A percentile compares a stretch with the other conserved stretches of the same genome.
phyloP scores from a whole-genome alignment of 495 filamentous ascomycete species.

The Penicillium coffeae region DNA sequence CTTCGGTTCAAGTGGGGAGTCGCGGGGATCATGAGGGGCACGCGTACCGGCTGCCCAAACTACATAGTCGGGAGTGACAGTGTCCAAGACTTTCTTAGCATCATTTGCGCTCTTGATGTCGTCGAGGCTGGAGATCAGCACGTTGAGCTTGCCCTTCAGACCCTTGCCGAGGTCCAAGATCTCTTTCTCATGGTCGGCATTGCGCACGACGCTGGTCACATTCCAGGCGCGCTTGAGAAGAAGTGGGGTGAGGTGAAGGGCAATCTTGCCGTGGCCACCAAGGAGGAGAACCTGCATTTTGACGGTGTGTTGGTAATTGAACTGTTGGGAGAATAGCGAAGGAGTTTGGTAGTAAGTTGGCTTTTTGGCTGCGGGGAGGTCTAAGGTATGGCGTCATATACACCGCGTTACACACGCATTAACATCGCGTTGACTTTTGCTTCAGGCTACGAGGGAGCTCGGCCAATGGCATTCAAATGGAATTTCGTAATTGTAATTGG shows the following conservation, averaged over 20 bases:
- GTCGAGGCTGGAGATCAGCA: slow-evolving; percentile 66
- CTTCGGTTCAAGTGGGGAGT: neutral
- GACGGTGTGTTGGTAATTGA: neutral
- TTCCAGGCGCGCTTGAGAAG: slow-evolving; percentile 68
- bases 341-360: too few species aligned
- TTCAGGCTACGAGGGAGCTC: too few species aligned
- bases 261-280: slow-evolving; percentile 78
- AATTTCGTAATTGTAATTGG: too few species aligned
- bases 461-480: too few species aligned
- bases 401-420: too few species aligned
- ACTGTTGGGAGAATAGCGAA: too few species aligned
- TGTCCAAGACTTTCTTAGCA: slow-evolving; percentile 58
- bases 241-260: slow-evolving; percentile 71
- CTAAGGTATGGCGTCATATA: too few species aligned
- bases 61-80: slow-evolving; percentile 63
- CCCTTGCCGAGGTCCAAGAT: slow-evolving; percentile 57
- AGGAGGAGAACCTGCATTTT: slow-evolving; percentile 64
- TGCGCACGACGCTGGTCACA: slow-evolving; percentile 74
- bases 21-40: slow-evolving; percentile 4
- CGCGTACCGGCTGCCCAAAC: slow-evolving; percentile 71
- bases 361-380: too few species aligned
- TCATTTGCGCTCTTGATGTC: slow-evolving; percentile 60
- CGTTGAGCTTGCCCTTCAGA: slow-evolving; percentile 50
- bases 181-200: slow-evolving; percentile 58
- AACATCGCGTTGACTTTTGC: too few species aligned